phyloP scores from a whole-genome alignment of 305 asterid species.

The Fraxinus velutina region DNA sequence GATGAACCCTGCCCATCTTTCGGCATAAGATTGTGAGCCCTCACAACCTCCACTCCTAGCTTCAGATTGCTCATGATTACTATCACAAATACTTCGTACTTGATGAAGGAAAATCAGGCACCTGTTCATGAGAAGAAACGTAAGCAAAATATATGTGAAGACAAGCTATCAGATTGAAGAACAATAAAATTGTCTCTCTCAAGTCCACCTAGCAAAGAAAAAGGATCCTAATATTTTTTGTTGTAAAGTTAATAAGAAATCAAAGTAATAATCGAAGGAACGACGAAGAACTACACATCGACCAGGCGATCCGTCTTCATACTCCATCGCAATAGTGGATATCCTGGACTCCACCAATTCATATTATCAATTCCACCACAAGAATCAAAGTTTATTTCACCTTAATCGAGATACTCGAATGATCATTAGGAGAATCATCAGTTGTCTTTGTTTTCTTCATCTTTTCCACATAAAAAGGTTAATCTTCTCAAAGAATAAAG shows the following conservation, averaged over 20 bases:
- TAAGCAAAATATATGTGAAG: neutral
- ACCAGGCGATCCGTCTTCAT: neutral
- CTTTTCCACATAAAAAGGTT: neutral
- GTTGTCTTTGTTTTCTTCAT: neutral
- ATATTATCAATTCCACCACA: neutral
- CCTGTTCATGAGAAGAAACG: conserved; percentile 17
- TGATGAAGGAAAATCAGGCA: neutral
- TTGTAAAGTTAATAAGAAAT: neutral
- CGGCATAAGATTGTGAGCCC: conserved; percentile 75
- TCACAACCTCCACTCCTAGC: conserved; percentile 81
- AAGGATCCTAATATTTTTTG: neutral
- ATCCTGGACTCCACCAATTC: neutral
- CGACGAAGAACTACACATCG: neutral
- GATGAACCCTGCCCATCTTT: conserved; percentile 82
- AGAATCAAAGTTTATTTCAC: neutral
- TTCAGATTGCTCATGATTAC: conserved; percentile 62
- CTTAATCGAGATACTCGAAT: neutral
- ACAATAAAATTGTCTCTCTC: neutral
- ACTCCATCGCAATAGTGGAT: neutral
- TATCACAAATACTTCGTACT: conserved; percentile 12
- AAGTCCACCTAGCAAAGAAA: neutral
- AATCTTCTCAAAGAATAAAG: neutral
- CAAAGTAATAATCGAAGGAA: neutral
- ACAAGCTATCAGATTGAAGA: neutral
- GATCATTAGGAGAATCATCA: neutral